Base-by-base conservation (phyloP, 2,329 filamentous ascomycete genomes). In the Trichophyton verrucosum region DNA sequence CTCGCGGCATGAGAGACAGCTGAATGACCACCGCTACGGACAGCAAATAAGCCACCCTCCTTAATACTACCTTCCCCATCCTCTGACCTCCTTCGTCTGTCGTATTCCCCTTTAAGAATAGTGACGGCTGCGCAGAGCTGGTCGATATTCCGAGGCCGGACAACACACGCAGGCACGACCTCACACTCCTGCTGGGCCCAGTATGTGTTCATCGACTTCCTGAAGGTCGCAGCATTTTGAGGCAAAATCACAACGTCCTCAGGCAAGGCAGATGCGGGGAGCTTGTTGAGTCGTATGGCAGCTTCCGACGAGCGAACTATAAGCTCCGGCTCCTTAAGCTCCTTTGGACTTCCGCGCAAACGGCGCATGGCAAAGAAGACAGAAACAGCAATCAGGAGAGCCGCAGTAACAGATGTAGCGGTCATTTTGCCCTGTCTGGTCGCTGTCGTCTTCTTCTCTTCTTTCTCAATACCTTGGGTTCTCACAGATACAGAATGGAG, bases 1-100 rank as follows among this genome's bases (percentile, higher is more conserved):
- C 73, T 76, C 3, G 74, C 74, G 15, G 70, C 69, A 36, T 74
- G 74, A 1, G 70, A 65, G 42, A 71, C 68, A 0, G 68, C 63
- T 13, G 71, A 67, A 62, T 77, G 76, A 1, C 76, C 76, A n/a
- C 75, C 76, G 58, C 74, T 71, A 55, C 73, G 75, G 5, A 77
- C 69, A 0, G 75, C 60, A 49, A 63, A 64, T 44, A 58, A 22
- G 3, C 56, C 56, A 22, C 56, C 22, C 17, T 47, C 44, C 55
- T 56, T 58, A 42, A 51, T 13, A 11, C 46, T n/a, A 11, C 47
- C 27, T 49, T 27, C 33, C 40, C 49, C 36, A 4, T 20, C 42
- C 38, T 51, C 47, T n/a, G 9, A 22, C n/a, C 22, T 9, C 8
- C 24, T 42, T 17, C 56, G 57, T 1, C 13, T 42, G 42, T 74